Evolutionary conservation across 225 moss, liverwort and hornwort species (phyloP), one percentile per base, ranked within the genome.

Genomic region (Ulota crispa): DNA sequence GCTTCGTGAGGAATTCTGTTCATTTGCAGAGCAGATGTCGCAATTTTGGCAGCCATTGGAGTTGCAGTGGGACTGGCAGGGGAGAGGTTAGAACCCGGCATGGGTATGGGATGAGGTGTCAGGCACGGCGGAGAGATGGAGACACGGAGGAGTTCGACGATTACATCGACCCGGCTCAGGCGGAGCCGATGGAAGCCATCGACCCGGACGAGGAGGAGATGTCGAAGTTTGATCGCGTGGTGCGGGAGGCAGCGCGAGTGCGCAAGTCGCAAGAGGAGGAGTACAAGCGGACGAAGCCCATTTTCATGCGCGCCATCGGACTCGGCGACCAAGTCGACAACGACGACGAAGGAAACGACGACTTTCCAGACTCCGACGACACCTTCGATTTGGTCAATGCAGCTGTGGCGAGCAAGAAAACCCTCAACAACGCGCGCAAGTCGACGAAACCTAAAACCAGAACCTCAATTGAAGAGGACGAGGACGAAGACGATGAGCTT

Each of bases 241-340:
- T 86, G 41, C 76, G 88, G 19, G 98, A 99, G 55, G 91, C 95
- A 3, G 92, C 86, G 23, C 87, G 87, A 39, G 91, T 92, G 65
- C 90, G 98, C 13, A 83, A 89, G 72, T 86, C 87, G 50, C 92
- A 93, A 87, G 91, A 93, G 81, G 98, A 93, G 80, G 94, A 99
- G 76, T 99, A 96, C 73, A 80, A 83, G 66, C 75, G 93, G 43
- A 92, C 88, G 64, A 94, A 91, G 83, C 98, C 95, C 53, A 76
- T 94, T 70, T 99, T 99, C 76, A 92, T 93, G 85, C 90, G 89
- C 75, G 95, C 98, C 59, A 83, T 99, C 13, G 98, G 95, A 8
- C 82, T 94, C 27, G 93, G 94, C 54, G 92, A 90, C 28, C 88
- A 95, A 70, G 88, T 89, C 5, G 79, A 90, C 43, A 76, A 72